These are phyloP conservation scores for Vitis hybrid DNA, from an alignment of 177 flowering plant species.

Conservation along the genomic window DNA sequence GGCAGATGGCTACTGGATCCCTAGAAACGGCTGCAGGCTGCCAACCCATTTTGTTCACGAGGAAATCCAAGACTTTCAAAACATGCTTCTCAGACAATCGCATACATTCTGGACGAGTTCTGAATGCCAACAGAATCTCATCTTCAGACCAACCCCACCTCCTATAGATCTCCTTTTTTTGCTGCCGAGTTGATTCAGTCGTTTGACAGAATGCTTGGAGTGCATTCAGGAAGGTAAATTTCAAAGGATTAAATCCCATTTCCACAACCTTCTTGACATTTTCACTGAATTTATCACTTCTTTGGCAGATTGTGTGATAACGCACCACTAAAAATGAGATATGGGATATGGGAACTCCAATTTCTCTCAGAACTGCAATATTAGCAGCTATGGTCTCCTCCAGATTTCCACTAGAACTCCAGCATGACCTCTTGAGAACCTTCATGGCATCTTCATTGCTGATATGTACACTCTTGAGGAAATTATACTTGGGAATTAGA, in stretches of 20 bases:
- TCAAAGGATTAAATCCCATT: constrained; percentile 12
- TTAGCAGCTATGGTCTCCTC: background rate
- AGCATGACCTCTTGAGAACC: background rate
- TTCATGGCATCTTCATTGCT: background rate
- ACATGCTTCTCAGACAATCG: too few relatives aligned
- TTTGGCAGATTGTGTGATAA: background rate
- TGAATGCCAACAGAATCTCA: too few relatives aligned
- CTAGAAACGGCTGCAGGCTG: too few relatives aligned
- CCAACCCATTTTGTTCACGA: too few relatives aligned
- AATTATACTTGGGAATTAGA: background rate
- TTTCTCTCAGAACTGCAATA: background rate
- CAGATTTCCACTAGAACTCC: background rate
- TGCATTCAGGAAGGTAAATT: background rate
- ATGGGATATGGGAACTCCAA: constrained; percentile 7
- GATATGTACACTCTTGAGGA: background rate
- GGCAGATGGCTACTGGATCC: too few relatives aligned
- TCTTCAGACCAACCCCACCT: too few relatives aligned
- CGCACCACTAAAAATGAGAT: background rate
- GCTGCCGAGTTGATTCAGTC: background rate
- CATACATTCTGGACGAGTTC: too few relatives aligned
- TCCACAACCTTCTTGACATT: constrained; percentile 2
- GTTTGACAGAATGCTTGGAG: background rate
- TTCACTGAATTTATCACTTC: constrained; percentile 1
- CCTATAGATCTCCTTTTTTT: background rate
- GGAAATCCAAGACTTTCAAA: too few relatives aligned